Conservation (phyloP, 2,329 filamentous ascomycete species). For the Colletotrichum spinosum region DNA sequence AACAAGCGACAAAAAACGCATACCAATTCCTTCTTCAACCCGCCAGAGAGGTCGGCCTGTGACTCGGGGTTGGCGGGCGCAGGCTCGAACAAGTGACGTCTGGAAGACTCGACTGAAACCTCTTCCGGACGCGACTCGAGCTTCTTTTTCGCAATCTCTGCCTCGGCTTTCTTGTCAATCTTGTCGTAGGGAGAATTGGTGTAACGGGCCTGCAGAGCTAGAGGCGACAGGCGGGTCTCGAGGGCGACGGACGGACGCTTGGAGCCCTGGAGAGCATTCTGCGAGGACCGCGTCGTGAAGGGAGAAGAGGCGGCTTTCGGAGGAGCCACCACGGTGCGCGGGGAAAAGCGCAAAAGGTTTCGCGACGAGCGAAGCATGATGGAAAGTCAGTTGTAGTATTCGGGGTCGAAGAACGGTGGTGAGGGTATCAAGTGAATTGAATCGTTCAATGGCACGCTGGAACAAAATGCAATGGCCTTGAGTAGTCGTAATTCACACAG, state of each 20-base stretch:
- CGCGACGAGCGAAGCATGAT: conserved; percentile 48
- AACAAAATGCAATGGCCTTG: neutral
- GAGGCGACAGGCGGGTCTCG: conserved; percentile 8
- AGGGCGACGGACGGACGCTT: conserved; percentile 32
- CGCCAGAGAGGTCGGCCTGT: conserved; percentile 46
- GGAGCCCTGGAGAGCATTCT: conserved; percentile 19
- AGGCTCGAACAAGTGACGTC: conserved; percentile 62
- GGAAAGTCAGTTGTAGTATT: neutral
- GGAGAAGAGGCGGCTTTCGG: neutral
- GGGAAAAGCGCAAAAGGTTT: conserved; percentile 40
- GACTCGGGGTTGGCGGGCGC: conserved; percentile 38
- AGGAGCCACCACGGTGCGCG: conserved; percentile 28
- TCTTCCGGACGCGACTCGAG: conserved; percentile 69
- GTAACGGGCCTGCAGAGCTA: conserved; percentile 36
- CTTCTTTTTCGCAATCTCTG: conserved; percentile 63
- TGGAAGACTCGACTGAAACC: conserved; percentile 70
- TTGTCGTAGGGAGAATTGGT: conserved; percentile 43
- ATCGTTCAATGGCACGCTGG: neutral
- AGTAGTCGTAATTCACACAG: neutral
- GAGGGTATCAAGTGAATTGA: no score
- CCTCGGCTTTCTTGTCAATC: conserved; percentile 69
- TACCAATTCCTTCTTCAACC: conserved; percentile 67
- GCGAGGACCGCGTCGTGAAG: conserved; percentile 9
- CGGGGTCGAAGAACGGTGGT: no score
- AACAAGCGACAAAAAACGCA: conserved; percentile 37